phyloP scores from a whole-genome alignment of 495 filamentous ascomycete species.

The Cryomyces minteri region DNA sequence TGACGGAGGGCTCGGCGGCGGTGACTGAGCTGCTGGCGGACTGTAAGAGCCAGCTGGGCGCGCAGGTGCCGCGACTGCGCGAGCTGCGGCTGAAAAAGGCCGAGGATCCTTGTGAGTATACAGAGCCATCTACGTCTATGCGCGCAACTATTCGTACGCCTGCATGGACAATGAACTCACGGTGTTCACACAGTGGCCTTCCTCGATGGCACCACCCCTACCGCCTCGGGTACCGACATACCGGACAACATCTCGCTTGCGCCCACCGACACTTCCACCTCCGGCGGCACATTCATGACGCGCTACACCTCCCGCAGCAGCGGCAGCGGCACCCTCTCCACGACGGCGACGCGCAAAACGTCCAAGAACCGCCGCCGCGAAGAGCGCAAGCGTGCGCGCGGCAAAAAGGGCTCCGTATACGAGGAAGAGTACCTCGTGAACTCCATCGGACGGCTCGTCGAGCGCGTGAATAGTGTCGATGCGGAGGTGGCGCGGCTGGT shows the following conservation, averaged over 20 bases:
- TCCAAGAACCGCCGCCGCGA: constrained; percentile 69
- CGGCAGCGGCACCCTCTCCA: constrained; percentile 45
- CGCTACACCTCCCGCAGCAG: constrained; percentile 57
- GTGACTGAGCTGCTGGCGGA: constrained; percentile 84
- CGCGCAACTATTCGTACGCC: too few species aligned
- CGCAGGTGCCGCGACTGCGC: constrained; percentile 66
- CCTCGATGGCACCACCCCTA: constrained; percentile 37
- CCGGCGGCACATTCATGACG: constrained; percentile 69
- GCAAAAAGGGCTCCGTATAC: constrained; percentile 91
- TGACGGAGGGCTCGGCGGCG: constrained; percentile 55
- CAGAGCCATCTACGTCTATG: too few species aligned
- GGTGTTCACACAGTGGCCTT: constrained; percentile 45
- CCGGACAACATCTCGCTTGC: constrained; percentile 88
- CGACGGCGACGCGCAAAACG: constrained; percentile 49
- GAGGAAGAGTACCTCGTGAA: constrained; percentile 94
- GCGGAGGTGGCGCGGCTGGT: constrained; percentile 54
- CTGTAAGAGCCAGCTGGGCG: constrained; percentile 63
- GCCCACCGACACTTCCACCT: constrained; percentile 61
- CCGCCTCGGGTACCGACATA: constrained; percentile 33
- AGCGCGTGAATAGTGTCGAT: constrained; percentile 54
- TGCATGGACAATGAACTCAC: constrained; percentile 2
- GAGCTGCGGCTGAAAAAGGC: constrained; percentile 66
- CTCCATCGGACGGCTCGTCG: constrained; percentile 64
- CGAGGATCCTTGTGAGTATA: constrained; percentile 49
- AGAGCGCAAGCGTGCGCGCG: constrained; percentile 85